Evolutionary conservation across 805 yeast species (phyloP).

Genomic region (Candida maris): DNA sequence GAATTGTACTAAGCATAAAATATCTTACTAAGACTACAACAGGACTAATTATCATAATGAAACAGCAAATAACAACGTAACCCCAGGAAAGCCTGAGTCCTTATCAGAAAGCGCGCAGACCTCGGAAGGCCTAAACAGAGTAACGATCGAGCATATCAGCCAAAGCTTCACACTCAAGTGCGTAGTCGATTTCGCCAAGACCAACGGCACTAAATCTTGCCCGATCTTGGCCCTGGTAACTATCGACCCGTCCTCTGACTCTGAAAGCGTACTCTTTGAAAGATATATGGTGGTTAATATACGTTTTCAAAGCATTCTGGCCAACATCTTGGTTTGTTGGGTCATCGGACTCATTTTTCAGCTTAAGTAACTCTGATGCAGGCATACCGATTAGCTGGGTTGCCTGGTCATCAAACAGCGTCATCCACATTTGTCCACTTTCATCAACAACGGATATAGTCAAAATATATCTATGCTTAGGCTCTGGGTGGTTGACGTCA

Average conservation of each 20-base stretch:
- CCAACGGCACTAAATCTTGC: conserved; percentile 69
- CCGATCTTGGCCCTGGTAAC: conserved; percentile 72
- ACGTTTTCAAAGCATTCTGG: conserved; percentile 31
- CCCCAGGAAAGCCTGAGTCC: neutral
- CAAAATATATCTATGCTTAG: conserved; percentile 76
- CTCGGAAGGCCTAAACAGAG: conserved; percentile 21
- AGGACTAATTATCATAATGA: neutral
- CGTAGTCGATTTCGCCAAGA: conserved; percentile 50
- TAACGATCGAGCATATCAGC: conserved; percentile 41
- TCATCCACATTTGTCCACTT: conserved; percentile 82
- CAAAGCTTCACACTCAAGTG: conserved; percentile 58
- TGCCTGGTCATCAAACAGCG: conserved; percentile 85
- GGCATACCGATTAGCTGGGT: conserved; percentile 57
- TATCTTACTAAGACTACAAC: too few species aligned
- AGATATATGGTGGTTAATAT: conserved; percentile 34
- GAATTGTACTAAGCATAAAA: too few species aligned
- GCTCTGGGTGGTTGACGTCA: conserved; percentile 62
- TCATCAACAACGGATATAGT: conserved; percentile 74
- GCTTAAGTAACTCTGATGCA: conserved; percentile 54
- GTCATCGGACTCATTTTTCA: conserved; percentile 38
- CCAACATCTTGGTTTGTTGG: conserved; percentile 42
- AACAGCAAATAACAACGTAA: conserved; percentile 3
- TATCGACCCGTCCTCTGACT: conserved; percentile 78
- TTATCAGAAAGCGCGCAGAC: too few species aligned
- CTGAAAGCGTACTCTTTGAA: conserved; percentile 74